phyloP scores from a whole-genome alignment of 2,329 filamentous ascomycete genomes.

The Alternaria rosae region DNA sequence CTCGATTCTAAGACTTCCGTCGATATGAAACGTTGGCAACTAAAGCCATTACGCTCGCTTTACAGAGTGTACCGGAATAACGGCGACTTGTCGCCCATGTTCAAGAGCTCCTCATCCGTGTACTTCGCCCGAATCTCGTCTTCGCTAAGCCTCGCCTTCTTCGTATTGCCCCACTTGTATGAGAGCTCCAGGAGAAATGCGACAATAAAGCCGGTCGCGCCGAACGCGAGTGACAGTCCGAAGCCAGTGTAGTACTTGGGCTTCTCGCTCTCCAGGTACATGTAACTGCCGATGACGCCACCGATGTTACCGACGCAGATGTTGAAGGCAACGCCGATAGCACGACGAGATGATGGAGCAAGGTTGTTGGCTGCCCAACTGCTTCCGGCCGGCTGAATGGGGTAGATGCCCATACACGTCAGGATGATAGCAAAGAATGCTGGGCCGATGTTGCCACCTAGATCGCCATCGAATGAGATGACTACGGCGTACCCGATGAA shows the following conservation, averaged over 20 bases:
- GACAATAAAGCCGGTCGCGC: constrained; percentile 23
- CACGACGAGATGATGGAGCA: constrained; percentile 38
- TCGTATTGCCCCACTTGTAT: constrained; percentile 13
- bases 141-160: constrained; percentile 45
- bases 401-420: constrained; percentile 51
- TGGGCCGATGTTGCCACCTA: constrained; percentile 51
- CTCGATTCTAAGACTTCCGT: not conserved
- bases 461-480: constrained; percentile 51
- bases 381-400: constrained; percentile 39
- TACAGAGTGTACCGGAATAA: constrained; percentile 48
- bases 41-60: not conserved
- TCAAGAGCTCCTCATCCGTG: constrained; percentile 47
- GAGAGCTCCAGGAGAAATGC: constrained; percentile 31
- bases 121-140: constrained; percentile 47
- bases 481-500: constrained; percentile 40
- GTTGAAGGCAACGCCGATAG: constrained; percentile 42
- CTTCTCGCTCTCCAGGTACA: constrained; percentile 47
- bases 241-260: constrained; percentile 50
- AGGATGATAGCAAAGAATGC: constrained; percentile 57
- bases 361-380: constrained; percentile 44
- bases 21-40: not conserved
- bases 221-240: constrained; percentile 36
- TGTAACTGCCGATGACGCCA: constrained; percentile 44
- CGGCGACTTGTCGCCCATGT: constrained; percentile 52
- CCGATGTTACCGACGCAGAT: constrained; percentile 41